phyloP scores from a whole-genome alignment of 208 protist genomes.

The Acanthamoeba lenticulata region DNA sequence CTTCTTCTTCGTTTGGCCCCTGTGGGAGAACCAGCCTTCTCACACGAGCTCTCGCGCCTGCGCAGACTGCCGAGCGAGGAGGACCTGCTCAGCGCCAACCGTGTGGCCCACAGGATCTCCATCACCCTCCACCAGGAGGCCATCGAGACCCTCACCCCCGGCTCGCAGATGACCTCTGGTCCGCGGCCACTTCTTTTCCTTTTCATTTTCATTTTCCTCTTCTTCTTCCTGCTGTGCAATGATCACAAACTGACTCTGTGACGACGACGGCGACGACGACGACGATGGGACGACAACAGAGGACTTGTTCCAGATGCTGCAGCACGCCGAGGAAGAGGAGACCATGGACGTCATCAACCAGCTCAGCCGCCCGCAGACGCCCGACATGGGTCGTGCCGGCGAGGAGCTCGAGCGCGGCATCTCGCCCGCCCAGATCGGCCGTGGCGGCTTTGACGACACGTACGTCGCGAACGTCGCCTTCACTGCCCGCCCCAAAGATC shows the following conservation, averaged over 20 bases:
- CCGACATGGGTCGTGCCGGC: slow-evolving; percentile 42
- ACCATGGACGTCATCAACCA: neutral
- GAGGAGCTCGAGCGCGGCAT: slow-evolving; percentile 33
- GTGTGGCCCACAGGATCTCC: slow-evolving; percentile 52
- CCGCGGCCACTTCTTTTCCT: too few species aligned
- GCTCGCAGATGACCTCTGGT: slow-evolving; percentile 57
- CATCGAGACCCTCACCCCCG: slow-evolving; percentile 39
- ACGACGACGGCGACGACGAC: too few species aligned
- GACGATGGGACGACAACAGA: too few species aligned
- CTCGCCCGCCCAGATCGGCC: neutral
- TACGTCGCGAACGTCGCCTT: too few species aligned
- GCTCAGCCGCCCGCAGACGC: slow-evolving; percentile 25
- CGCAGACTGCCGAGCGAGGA: slow-evolving; percentile 57
- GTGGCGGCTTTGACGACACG: slow-evolving; percentile 54
- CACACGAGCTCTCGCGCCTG: neutral
- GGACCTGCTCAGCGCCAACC: slow-evolving; percentile 59
- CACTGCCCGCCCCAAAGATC: too few species aligned
- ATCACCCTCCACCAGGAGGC: slow-evolving; percentile 67
- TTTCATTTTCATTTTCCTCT: too few species aligned
- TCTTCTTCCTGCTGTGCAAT: too few species aligned
- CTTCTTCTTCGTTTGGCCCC: neutral
- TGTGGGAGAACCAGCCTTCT: neutral
- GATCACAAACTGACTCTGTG: too few species aligned
- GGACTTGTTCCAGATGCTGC: slow-evolving; percentile 49
- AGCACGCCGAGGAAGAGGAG: slow-evolving; percentile 24